These are phyloP conservation scores for Zelonia costaricensis DNA, from an alignment of 208 protist species.

Conservation along the genomic window DNA sequence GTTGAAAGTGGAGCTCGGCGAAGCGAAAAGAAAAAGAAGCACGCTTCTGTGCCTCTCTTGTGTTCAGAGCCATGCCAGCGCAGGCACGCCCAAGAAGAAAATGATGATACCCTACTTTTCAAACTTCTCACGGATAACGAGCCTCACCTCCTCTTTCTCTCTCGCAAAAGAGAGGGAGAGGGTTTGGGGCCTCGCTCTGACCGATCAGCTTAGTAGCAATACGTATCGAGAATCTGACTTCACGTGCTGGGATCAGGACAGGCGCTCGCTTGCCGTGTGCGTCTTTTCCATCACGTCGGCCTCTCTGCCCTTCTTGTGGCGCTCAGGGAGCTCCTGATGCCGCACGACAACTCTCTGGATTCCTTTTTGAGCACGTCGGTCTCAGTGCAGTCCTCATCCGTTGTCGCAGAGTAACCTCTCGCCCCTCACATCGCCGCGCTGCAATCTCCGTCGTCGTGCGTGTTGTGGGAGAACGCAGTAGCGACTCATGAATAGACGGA, in stretches of 20 bases:
- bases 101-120: conserved; percentile 18
- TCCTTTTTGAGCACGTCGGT: not conserved
- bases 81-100: too few relatives aligned
- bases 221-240: conserved; percentile 71
- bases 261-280: not conserved
- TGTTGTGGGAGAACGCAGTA: not conserved
- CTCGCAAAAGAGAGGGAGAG: not conserved
- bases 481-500: not conserved
- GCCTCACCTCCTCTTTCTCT: not conserved
- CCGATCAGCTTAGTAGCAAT: conserved; percentile 38
- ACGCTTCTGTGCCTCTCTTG: not conserved
- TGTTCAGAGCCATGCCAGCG: not conserved
- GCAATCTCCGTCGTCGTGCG: not conserved
- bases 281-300: not conserved
- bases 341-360: conserved; percentile 50
- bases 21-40: not conserved
- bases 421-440: too few relatives aligned
- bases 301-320: not conserved
- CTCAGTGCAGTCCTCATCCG: not conserved
- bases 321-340: not conserved
- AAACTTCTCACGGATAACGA: not conserved
- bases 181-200: not conserved
- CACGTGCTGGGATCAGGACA: too few relatives aligned
- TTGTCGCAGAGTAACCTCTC: conserved; percentile 1
- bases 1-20: too few relatives aligned